Base-by-base conservation (phyloP, 2,329 filamentous ascomycete genomes). In the Pseudogymnoascus sp. region DNA sequence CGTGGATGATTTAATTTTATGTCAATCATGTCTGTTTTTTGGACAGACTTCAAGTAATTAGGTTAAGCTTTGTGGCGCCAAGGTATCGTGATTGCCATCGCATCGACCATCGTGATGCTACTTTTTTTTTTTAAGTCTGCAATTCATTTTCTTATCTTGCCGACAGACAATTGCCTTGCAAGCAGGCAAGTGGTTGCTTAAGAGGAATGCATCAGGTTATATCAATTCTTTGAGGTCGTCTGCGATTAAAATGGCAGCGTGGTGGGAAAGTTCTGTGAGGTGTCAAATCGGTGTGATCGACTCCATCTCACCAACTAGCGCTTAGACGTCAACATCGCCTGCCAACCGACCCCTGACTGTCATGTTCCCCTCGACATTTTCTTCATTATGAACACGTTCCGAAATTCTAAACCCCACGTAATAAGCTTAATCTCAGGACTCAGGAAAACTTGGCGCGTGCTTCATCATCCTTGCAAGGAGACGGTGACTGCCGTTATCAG, bases 31-130 rank as follows among this genome's bases (percentile, higher is more conserved):
- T 52, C 41, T 28, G n/a, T 52, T 28, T 30, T 52, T 52, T 28
- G 8, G 23, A n/a, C 6, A 28, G 23, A 4, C 9, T n/a, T 52
- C 23, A 30, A 30, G n/a, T n/a, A 30, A 30, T 8, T n/a, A 28
- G 4, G 41, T 52, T 23, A 52, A 52, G 41, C 41, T 52, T 52
- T 52, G 28, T 52, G 41, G 41, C 41, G 41, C 23, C 41, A 52
- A 52, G 41, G 19, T n/a, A 52, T 30, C 41, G 12, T 3, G 3
- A 52, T 30, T 13, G 23, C 23, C 41, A 52, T 7, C 23, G 12
- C 9, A 30, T 52, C 41, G 41, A 18, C 39, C 21, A n/a, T 18
- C 23, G 10, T 52, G 41, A 52, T 12, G 23, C n/a, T n/a, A n/a
- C 8, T 23, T n/a, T 28, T 21, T 45, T 13, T 21, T 26, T 15